phyloP scores from a whole-genome alignment of 148 eudicot species.

The Fagopyrum esculentum region DNA sequence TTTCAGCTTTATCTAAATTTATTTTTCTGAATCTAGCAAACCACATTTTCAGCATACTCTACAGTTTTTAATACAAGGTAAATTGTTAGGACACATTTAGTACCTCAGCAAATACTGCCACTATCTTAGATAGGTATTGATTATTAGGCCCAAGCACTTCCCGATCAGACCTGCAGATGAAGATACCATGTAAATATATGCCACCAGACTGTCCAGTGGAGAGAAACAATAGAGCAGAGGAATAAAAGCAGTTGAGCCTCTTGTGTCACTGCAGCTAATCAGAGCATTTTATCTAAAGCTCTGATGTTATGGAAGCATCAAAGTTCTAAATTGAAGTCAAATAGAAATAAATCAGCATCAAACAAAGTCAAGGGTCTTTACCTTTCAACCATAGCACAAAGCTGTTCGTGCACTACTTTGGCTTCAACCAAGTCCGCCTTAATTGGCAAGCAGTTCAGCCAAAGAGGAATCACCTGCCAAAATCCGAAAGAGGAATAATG shows the following conservation, averaged over 20 bases:
- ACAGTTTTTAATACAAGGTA: background rate
- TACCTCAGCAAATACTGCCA: conserved; percentile 46
- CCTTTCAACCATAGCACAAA: conserved; percentile 43
- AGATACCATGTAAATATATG: background rate
- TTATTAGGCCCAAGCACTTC: conserved; percentile 34
- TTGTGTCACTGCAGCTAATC: too few species aligned
- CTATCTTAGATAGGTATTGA: conserved; percentile 34
- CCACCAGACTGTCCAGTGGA: background rate
- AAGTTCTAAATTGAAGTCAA: background rate
- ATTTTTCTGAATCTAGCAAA: background rate
- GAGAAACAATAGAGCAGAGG: background rate
- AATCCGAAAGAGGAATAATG: background rate
- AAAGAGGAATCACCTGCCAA: conserved; percentile 31
- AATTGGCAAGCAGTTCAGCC: conserved; percentile 39
- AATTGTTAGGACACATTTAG: background rate
- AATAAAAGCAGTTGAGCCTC: too few species aligned
- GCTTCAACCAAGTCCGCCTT: conserved; percentile 40
- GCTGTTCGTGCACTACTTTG: conserved; percentile 42
- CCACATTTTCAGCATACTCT: too few species aligned
- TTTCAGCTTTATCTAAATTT: background rate
- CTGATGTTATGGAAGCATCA: background rate
- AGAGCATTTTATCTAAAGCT: too few species aligned
- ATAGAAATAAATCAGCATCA: background rate
- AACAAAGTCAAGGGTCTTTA: background rate
- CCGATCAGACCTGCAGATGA: conserved; percentile 35